A percentile compares a stretch with the other conserved stretches of the same genome.
Evolutionary conservation across 1,284 basidiomycete species (phyloP).

Genomic region (Ceratobasidium sp.): DNA sequence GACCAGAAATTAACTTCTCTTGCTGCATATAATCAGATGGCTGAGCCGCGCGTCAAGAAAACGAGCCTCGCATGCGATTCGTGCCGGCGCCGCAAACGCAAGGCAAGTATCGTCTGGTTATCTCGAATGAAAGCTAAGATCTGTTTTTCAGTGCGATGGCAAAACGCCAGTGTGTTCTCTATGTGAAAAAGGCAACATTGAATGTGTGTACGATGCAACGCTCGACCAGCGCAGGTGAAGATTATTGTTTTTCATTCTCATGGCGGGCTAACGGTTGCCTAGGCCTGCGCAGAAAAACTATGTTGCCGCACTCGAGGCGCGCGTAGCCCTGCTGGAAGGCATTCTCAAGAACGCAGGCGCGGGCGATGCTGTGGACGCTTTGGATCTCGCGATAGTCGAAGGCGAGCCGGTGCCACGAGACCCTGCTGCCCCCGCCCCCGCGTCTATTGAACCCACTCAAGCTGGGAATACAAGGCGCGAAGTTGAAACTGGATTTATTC

Average conservation of each 20-base stretch:
- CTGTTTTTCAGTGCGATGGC: conserved; percentile 30
- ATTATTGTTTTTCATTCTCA: not conserved
- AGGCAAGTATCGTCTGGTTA: not conserved
- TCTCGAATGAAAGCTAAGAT: conserved; percentile 2
- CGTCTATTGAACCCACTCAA: not conserved
- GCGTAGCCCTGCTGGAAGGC: conserved; percentile 18
- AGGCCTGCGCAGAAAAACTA: conserved; percentile 43
- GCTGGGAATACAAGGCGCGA: not conserved
- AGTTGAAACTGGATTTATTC: conserved; percentile 12
- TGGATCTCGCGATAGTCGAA: conserved; percentile 2
- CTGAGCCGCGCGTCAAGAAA: conserved; percentile 25
- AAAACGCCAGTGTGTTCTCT: conserved; percentile 31
- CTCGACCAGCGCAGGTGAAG: conserved; percentile 36
- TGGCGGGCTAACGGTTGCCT: not conserved
- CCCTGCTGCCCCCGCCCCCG: not conserved
- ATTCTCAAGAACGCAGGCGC: conserved; percentile 27
- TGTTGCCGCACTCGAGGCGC: conserved; percentile 40
- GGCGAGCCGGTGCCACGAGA: not conserved
- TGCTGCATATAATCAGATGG: conserved; percentile 20
- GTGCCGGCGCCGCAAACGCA: conserved; percentile 33
- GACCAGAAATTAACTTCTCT: not conserved
- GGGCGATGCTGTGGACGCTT: not conserved
- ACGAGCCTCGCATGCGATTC: conserved; percentile 30
- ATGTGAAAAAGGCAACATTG: conserved; percentile 29
- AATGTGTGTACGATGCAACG: conserved; percentile 33